Evolutionary conservation across 805 yeast genomes (phyloP).

Genomic region (Candida ulmi): DNA sequence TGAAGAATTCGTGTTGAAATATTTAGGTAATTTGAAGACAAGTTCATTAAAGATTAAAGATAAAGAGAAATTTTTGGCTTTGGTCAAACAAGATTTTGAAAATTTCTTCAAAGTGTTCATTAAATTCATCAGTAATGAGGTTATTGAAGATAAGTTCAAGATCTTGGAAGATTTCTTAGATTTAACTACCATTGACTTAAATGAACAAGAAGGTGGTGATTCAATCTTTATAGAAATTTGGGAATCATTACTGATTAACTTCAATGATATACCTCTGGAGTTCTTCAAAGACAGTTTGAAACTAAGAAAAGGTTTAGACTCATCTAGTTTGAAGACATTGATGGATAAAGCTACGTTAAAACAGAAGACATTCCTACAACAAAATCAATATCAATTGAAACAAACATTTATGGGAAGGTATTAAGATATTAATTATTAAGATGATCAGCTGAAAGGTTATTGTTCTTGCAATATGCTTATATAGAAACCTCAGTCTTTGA

Average conservation of each 20-base stretch:
- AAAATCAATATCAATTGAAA: conserved; percentile 3
- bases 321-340: conserved; percentile 2
- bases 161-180: conserved; percentile 61
- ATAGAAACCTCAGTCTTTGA: too few relatives aligned
- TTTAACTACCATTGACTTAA: conserved; percentile 22
- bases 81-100: conserved; percentile 57
- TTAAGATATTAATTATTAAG: background rate
- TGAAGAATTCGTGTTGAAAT: conserved; percentile 45
- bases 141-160: conserved; percentile 44
- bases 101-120: conserved; percentile 48
- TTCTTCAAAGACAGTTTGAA: conserved; percentile 7
- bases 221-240: conserved; percentile 6
- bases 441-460: too few relatives aligned
- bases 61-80: conserved; percentile 38
- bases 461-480: too few relatives aligned
- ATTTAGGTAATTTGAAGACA: conserved; percentile 40
- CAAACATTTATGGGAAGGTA: conserved; percentile 11
- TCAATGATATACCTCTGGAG: conserved; percentile 8
- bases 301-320: conserved; percentile 4
- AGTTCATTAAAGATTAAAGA: conserved; percentile 35
- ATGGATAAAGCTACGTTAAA: conserved; percentile 4
- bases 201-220: conserved; percentile 2
- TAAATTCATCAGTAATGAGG: conserved; percentile 34
- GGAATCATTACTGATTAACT: conserved; percentile 4
- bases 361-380: conserved; percentile 4